These are phyloP conservation scores for Suillus decipiens DNA, from an alignment of 768 basidiomycete genomes.

Conservation along the genomic window DNA sequence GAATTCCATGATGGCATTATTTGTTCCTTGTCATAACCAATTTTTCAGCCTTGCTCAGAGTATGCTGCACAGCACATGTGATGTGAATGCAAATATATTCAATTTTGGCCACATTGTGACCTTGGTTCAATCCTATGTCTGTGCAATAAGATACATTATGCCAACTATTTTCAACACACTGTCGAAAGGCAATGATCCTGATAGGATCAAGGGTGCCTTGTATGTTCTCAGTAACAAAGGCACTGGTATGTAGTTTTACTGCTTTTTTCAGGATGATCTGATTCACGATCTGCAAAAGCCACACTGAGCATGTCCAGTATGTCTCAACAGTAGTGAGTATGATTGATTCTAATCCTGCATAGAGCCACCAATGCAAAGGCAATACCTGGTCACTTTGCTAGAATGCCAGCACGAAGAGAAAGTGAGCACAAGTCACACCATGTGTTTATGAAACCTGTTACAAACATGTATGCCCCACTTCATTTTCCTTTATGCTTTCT, in stretches of 20 bases:
- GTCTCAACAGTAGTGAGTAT: slow-evolving; percentile 22
- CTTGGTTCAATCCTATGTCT: slow-evolving; percentile 58
- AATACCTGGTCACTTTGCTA: slow-evolving; percentile 62
- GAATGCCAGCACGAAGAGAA: slow-evolving; percentile 87
- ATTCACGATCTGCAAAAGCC: slow-evolving; percentile 36
- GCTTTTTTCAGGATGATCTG: neutral
- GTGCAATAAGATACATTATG: slow-evolving; percentile 67
- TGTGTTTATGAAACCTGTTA: neutral
- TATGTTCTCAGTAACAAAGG: slow-evolving; percentile 78
- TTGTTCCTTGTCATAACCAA: slow-evolving; percentile 10
- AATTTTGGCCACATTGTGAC: slow-evolving; percentile 16
- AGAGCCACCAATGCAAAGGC: slow-evolving; percentile 60
- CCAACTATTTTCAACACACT: slow-evolving; percentile 63
- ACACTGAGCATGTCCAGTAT: slow-evolving; percentile 70
- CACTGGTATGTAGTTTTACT: slow-evolving; percentile 46
- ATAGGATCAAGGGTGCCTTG: slow-evolving; percentile 93
- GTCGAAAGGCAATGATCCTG: slow-evolving; percentile 77
- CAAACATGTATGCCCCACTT: no score
- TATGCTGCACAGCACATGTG: slow-evolving; percentile 62
- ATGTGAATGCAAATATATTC: slow-evolving; percentile 43
- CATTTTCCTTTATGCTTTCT: no score
- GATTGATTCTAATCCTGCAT: slow-evolving; percentile 16
- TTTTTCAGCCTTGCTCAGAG: slow-evolving; percentile 62
- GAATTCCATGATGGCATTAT: slow-evolving; percentile 16
- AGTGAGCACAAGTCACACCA: slow-evolving; percentile 37